Evolutionary conservation across 805 yeast species (phyloP).

Genomic region (Ogataea minuta): DNA sequence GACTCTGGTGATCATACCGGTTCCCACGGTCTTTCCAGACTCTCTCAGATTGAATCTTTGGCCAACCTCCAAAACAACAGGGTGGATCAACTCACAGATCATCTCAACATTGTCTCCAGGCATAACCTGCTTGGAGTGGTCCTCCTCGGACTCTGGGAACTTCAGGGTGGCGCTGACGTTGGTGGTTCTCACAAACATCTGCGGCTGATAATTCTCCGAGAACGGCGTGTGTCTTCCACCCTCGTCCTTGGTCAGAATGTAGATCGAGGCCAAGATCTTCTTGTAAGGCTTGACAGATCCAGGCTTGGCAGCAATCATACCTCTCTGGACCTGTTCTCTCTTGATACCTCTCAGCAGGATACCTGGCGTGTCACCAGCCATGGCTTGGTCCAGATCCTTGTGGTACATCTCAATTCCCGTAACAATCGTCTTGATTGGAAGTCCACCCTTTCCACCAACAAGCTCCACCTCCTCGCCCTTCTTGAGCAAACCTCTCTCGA

Average conservation of each 20-base stretch:
- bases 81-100: constrained; percentile 84
- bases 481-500: constrained; percentile 95
- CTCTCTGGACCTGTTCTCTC: constrained; percentile 95
- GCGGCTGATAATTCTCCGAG: constrained; percentile 97
- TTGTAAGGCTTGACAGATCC: constrained; percentile 89
- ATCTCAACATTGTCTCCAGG: constrained; percentile 99
- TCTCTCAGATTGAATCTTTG: constrained; percentile 99
- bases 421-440: constrained; percentile 88
- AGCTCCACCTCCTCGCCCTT: constrained; percentile 98
- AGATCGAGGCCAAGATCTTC: constrained; percentile 90
- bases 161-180: constrained; percentile 88
- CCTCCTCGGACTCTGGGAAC: constrained; percentile 80
- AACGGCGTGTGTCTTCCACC: constrained; percentile 99
- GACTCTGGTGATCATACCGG: constrained; percentile 89
- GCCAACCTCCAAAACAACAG: constrained; percentile 92
- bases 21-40: constrained; percentile 99
- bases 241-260: constrained; percentile 92
- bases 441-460: constrained; percentile 78
- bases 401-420: constrained; percentile 99
- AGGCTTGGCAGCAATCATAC: constrained; percentile 96
- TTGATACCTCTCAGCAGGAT: constrained; percentile 95
- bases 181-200: constrained; percentile 93
- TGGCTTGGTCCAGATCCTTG: constrained; percentile 95
- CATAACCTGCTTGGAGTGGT: constrained; percentile 85
- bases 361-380: constrained; percentile 99